Conservation (phyloP, 1,284 basidiomycete genomes). For the Sphaerobolus stellatus region DNA sequence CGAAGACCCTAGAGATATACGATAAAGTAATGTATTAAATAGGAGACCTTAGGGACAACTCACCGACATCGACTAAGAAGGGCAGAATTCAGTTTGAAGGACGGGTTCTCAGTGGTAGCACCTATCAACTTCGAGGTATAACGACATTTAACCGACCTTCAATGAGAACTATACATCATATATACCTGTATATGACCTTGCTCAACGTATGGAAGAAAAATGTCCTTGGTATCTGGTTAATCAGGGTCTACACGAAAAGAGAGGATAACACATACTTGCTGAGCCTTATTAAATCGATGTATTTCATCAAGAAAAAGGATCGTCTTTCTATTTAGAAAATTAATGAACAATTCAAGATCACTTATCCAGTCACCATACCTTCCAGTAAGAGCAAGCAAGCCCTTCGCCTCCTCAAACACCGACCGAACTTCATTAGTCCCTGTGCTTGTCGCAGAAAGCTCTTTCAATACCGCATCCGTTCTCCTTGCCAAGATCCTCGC, state of each 20-base stretch:
- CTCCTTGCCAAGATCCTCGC: slow-evolving; percentile 67
- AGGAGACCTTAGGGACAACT: slow-evolving; percentile 24
- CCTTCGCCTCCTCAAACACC: slow-evolving; percentile 80
- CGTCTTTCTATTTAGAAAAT: slow-evolving; percentile 48
- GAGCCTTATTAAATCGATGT: slow-evolving; percentile 83
- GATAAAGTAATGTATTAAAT: background rate
- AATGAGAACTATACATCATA: slow-evolving; percentile 12
- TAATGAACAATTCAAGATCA: slow-evolving; percentile 14
- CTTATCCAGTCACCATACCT: no score
- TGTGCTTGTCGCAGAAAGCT: slow-evolving; percentile 73
- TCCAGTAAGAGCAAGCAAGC: slow-evolving; percentile 66
- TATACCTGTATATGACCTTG: slow-evolving; percentile 70
- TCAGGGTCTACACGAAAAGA: slow-evolving; percentile 3
- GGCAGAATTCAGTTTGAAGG: slow-evolving; percentile 79
- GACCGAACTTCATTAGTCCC: slow-evolving; percentile 79
- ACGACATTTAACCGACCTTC: slow-evolving; percentile 17
- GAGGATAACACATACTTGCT: slow-evolving; percentile 54
- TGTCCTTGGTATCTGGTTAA: slow-evolving; percentile 51
- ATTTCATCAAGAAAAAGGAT: slow-evolving; percentile 86
- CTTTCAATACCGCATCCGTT: slow-evolving; percentile 65
- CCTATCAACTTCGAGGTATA: slow-evolving; percentile 66
- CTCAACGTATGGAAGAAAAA: slow-evolving; percentile 81
- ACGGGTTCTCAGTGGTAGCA: slow-evolving; percentile 92
- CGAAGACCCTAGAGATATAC: slow-evolving; percentile 52
- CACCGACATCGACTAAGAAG: slow-evolving; percentile 80